Conservation (phyloP, 2,329 filamentous ascomycete genomes). For the Pseudogymnoascus sp. region DNA sequence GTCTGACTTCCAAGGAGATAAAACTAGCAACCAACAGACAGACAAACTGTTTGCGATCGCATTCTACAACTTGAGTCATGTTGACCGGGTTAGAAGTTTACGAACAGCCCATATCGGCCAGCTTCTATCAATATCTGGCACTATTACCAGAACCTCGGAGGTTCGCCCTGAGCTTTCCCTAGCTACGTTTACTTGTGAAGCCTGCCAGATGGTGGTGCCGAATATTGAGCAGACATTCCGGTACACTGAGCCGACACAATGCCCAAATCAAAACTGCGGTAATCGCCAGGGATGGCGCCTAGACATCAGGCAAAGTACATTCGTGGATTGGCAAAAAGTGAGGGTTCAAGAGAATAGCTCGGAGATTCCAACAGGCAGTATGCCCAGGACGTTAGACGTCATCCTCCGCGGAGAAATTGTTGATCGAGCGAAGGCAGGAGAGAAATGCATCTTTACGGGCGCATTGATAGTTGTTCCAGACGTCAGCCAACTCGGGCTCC, state of each 20-base stretch:
- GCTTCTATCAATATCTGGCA: constrained; percentile 90
- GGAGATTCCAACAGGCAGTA: constrained; percentile 95
- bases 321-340: constrained; percentile 98
- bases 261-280: constrained; percentile 76
- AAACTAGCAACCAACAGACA: constrained; percentile 86
- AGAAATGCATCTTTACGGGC: constrained; percentile 97
- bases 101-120: constrained; percentile 87
- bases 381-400: constrained; percentile 96
- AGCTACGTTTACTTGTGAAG: constrained; percentile 86
- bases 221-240: constrained; percentile 97
- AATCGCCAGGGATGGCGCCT: constrained; percentile 91
- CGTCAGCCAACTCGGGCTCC: constrained; percentile 86
- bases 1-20: constrained; percentile 54
- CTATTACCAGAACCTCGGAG: constrained; percentile 92
- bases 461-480: constrained; percentile 94
- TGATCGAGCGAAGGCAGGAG: constrained; percentile 90
- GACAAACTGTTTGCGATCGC: constrained; percentile 84
- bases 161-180: constrained; percentile 88
- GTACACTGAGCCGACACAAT: constrained; percentile 94
- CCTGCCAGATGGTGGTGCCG: constrained; percentile 72
- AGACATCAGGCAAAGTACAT: constrained; percentile 95
- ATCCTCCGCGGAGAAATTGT: constrained; percentile 96
- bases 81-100: constrained; percentile 36
- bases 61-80: constrained; percentile 61
- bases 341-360: constrained; percentile 97